A percentile compares a stretch with the other conserved stretches of the same genome.
These are phyloP conservation scores for Amanita muscaria DNA, from an alignment of 768 basidiomycete genomes.

Conservation along the genomic window DNA sequence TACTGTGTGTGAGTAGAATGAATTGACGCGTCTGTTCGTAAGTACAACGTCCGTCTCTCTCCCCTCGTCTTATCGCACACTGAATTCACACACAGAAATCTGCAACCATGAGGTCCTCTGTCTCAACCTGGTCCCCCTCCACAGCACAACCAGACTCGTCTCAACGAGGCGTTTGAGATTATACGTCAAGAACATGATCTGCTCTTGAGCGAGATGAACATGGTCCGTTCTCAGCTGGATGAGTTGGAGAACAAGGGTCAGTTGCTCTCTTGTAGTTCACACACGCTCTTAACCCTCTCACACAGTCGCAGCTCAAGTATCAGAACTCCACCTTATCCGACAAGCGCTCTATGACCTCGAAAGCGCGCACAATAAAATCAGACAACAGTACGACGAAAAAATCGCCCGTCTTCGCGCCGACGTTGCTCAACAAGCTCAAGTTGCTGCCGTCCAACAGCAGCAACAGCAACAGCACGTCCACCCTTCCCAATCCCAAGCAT, in stretches of 20 bases:
- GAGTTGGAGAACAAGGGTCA: slow-evolving; percentile 89
- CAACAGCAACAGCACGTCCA: slow-evolving; percentile 7
- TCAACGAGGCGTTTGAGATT: slow-evolving; percentile 73
- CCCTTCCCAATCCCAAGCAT: slow-evolving; percentile 12
- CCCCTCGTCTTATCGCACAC: slow-evolving; percentile 11
- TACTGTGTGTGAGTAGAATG: no score
- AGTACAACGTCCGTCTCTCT: slow-evolving; percentile 27
- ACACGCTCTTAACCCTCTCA: no score
- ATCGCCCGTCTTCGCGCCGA: slow-evolving; percentile 63
- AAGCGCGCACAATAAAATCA: slow-evolving; percentile 74
- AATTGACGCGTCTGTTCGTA: no score
- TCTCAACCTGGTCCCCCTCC: slow-evolving; percentile 25
- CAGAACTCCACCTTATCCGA: slow-evolving; percentile 84
- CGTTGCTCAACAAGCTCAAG: slow-evolving; percentile 29
- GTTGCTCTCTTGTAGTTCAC: no score
- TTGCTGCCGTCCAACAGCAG: slow-evolving; percentile 17
- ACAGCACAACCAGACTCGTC: slow-evolving; percentile 24
- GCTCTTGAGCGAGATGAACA: slow-evolving; percentile 56
- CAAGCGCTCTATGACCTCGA: slow-evolving; percentile 91
- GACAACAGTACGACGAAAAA: slow-evolving; percentile 84
- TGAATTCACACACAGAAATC: slow-evolving; percentile 30
- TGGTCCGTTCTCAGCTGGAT: slow-evolving; percentile 70
- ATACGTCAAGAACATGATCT: slow-evolving; percentile 82
- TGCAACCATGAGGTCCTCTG: slow-evolving; percentile 44
- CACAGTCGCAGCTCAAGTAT: slow-evolving; percentile 73